Conservation (phyloP, 2,329 filamentous ascomycete genomes). For the Curvularia spicifera region DNA sequence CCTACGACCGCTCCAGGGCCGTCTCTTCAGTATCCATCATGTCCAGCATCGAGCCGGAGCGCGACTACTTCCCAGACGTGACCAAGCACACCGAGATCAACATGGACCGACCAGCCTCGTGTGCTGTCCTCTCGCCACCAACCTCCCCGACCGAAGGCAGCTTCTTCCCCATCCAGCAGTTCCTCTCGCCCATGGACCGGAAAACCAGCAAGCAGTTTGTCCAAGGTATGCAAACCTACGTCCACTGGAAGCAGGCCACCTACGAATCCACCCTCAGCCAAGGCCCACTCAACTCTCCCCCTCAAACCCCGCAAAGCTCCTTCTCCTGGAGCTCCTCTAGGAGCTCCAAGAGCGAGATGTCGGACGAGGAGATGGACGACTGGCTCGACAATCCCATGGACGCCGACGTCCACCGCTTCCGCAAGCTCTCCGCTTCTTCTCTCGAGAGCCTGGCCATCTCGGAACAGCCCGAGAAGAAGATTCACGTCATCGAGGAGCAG, state of each 20-base stretch:
- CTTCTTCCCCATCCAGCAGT: conserved; percentile 17
- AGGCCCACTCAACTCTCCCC: conserved; percentile 6
- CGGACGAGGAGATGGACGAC: conserved; percentile 29
- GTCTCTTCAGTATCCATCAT: conserved; percentile 12
- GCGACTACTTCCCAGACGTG: conserved; percentile 8
- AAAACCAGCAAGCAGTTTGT: conserved; percentile 11
- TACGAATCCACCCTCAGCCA: conserved; percentile 8
- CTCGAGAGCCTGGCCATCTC: conserved; percentile 1
- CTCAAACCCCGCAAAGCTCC: conserved; percentile 12
- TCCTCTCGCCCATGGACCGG: conserved; percentile 12
- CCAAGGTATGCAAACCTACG: conserved; percentile 18
- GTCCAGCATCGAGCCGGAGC: conserved; percentile 14
- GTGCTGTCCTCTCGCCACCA: conserved; percentile 10
- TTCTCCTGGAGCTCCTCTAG: conserved; percentile 11
- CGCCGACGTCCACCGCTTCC: conserved; percentile 25
- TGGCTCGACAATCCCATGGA: conserved; percentile 28
- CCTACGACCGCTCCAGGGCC: conserved; percentile 8
- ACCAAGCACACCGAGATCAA: conserved; percentile 11
- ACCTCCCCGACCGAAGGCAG: conserved; percentile 10
- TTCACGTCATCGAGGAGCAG: conserved; percentile 17
- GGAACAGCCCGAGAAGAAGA: conserved; percentile 8
- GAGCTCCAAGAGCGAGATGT: conserved; percentile 22
- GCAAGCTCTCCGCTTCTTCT: conserved; percentile 15
- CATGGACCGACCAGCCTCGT: conserved; percentile 1
- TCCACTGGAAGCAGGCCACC: conserved; percentile 16